Evolutionary conservation across 306 rosid genomes (phyloP), one percentile per base, ranked within the genome.

Genomic region (Albizia julibrissin): DNA sequence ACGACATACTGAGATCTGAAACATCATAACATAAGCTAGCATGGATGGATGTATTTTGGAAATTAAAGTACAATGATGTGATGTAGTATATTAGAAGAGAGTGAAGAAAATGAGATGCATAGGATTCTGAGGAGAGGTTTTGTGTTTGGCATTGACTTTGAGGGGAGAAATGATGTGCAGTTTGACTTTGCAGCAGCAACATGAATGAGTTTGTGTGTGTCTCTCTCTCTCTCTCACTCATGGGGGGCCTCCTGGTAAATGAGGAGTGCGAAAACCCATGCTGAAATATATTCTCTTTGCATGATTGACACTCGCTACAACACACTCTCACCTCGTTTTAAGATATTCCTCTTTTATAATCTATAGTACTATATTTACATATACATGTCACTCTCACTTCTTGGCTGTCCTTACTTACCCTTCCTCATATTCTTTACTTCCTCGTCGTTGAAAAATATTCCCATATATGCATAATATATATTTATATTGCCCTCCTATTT

Each of bases 81-180:
- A 61, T 61, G 62, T 8, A 54, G 24, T 8, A 8, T 3, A 8
- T 3, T 54, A 56, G 62, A 26, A 11, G 40, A 6, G 37, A 2
- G 21, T 64, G 69, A 39, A 10, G 26, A 11, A 69, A 47, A 1
- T 5, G 61, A 29, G 15, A 3, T 9, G 40, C 62, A 72, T 72
- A 27, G 42, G 76, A 72, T 72, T 72, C 76, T 22, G 31, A 26
- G 31, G 67, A 4, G 34, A 10, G 19, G 33, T 5, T 34, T 43
- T 70, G 42, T 16, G 8, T 15, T 34, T 19, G 72, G 76, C 75
- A 43, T 70, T 70, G 75, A 70, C 75, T 70, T 70, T 70, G 34
- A 43, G 16, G n/a, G 2, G 10, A 43, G 34, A 6, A 70, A 70
- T 43, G 75, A 43, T 43, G 21, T 13, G 34, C 56, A 43, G 14